Evolutionary conservation across 768 basidiomycete species (phyloP), one percentile per base, ranked within the genome.

Genomic region (Fibroporia radiculosa): DNA sequence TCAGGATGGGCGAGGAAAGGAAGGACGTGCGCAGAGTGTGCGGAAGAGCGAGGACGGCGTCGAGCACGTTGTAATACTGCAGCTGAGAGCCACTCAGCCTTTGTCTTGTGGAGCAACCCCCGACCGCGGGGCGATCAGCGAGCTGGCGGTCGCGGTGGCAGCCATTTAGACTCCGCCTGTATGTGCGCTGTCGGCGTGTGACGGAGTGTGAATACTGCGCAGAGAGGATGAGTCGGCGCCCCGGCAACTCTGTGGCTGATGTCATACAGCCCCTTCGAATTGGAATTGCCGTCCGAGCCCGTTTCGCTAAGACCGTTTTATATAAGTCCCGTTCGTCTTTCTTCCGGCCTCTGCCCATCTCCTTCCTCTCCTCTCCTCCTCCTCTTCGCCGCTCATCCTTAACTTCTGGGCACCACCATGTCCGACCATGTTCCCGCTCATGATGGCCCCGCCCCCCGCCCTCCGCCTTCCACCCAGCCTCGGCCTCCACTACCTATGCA

Each of bases 361-460:
- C n/a, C n/a, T 38, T 16, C 23, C 31, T 24, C 36, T 36, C 36
- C 31, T 29, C 35, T 18, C 24, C 44, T 36, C 45, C 42, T 54
- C 42, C 47, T 50, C 20, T 58, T 53, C 40, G n/a, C 58, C 49
- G 32, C 29, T 23, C 48, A n/a, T n/a, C n/a, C n/a, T n/a, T n/a
- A n/a, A n/a, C n/a, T n/a, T n/a, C n/a, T n/a, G n/a, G n/a, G 23
- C 50, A 26, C 31, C 40, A 10, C 32, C 51, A 64, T 52, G 51
- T 63, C 37, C 52, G 68, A 51, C 43, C 31, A 14, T 26, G 25
- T 29, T 42, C 40, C 13, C 31, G 25, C 35, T 24, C 27, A 48
- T 6, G 20, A 45, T 40, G 26, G 20, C 29, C 38, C 26, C n/a
- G 12, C 35, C 39, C 7, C 27, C 42, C 44, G 23, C 39, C 19